phyloP scores from a whole-genome alignment of 495 filamentous ascomycete genomes.

The Daldinia vernicosa region DNA sequence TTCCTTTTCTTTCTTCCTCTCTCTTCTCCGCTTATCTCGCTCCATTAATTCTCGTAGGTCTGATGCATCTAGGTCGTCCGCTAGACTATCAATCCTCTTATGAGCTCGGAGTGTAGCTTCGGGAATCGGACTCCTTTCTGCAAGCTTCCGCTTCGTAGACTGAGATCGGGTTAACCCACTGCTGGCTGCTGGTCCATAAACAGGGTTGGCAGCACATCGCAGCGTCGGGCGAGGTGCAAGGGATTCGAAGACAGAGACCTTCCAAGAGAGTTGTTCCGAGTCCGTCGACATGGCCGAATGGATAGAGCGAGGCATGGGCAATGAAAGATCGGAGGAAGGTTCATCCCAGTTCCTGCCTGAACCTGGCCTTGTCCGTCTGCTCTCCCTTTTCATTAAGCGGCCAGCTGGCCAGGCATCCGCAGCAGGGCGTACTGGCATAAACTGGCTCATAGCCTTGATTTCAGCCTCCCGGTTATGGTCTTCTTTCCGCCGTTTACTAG shows the following conservation, averaged over 20 bases:
- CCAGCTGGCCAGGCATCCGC: slow-evolving; percentile 59
- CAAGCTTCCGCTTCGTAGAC: slow-evolving; percentile 54
- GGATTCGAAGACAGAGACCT: slow-evolving; percentile 75
- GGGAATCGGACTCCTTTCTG: slow-evolving; percentile 60
- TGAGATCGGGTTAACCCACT: slow-evolving; percentile 46
- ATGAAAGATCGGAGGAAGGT: slow-evolving; percentile 74
- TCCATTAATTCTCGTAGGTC: slow-evolving; percentile 86
- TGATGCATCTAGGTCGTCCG: slow-evolving; percentile 80
- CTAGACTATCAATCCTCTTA: slow-evolving; percentile 79
- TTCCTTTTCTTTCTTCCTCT: slow-evolving; percentile 75
- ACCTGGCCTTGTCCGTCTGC: slow-evolving; percentile 66
- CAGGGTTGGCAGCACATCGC: slow-evolving; percentile 72
- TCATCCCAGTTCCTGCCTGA: slow-evolving; percentile 65
- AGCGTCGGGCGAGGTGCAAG: slow-evolving; percentile 83
- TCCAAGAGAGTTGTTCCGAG: slow-evolving; percentile 76
- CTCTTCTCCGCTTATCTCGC: slow-evolving; percentile 77
- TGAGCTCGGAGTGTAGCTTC: slow-evolving; percentile 73
- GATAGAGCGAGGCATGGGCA: slow-evolving; percentile 76
- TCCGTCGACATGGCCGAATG: slow-evolving; percentile 75
- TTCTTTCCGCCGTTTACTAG: slow-evolving; percentile 79
- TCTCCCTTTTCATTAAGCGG: slow-evolving; percentile 68
- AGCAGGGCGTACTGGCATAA: slow-evolving; percentile 68
- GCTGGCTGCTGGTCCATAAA: slow-evolving; percentile 48
- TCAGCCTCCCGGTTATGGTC: slow-evolving; percentile 83
- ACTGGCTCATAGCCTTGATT: slow-evolving; percentile 82